Conservation (phyloP, 306 rosid genomes). For the Acacia crassicarpa region DNA sequence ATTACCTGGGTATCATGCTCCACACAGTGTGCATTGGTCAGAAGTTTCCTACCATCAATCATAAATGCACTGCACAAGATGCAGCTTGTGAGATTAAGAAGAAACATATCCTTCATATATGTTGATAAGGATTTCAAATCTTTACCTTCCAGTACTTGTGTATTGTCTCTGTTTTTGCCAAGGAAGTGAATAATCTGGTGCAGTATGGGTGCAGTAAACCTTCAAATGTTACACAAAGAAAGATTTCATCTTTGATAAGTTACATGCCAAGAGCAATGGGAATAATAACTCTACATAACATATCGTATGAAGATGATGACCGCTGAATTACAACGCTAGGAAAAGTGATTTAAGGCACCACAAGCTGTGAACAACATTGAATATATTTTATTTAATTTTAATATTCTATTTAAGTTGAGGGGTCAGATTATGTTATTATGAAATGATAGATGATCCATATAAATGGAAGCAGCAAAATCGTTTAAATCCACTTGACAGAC, state of each 20-base stretch:
- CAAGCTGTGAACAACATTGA: slow-evolving; percentile 7
- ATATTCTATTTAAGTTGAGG: not conserved
- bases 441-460: not conserved
- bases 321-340: not conserved
- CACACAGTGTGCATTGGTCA: slow-evolving; percentile 98
- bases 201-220: slow-evolving; percentile 98
- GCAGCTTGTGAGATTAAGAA: slow-evolving; percentile 33
- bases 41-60: slow-evolving; percentile 80
- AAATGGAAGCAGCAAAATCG: slow-evolving; percentile 2
- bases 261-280: not conserved
- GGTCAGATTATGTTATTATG: not conserved
- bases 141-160: slow-evolving; percentile 97
- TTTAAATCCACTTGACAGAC: slow-evolving; percentile 12
- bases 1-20: slow-evolving; percentile 92
- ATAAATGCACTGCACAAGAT: slow-evolving; percentile 86
- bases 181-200: slow-evolving; percentile 97
- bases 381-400: slow-evolving; percentile 16
- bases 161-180: slow-evolving; percentile 98
- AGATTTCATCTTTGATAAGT: slow-evolving; percentile 23
- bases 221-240: slow-evolving; percentile 31
- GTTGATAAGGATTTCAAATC: slow-evolving; percentile 34
- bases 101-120: slow-evolving; percentile 15
- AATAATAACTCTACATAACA: not conserved
- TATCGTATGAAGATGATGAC: slow-evolving; percentile 5
- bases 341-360: slow-evolving; percentile 17